A percentile compares a stretch with the other conserved stretches of the same genome.
Conservation (phyloP, 23 red algal genomes). For the Agarophyton chilense region DNA sequence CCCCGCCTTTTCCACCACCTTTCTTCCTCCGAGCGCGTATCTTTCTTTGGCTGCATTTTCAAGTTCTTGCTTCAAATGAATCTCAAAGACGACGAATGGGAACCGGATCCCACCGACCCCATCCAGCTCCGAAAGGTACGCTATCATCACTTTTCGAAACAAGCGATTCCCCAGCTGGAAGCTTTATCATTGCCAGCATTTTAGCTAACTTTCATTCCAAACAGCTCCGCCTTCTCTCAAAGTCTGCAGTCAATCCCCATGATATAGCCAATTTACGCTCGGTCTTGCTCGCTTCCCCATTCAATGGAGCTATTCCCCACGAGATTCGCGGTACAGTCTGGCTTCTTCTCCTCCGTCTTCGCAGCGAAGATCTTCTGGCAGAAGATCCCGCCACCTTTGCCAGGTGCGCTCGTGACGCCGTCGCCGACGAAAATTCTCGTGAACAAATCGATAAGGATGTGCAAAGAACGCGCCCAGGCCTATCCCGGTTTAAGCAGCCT, state of each 20-base stretch:
- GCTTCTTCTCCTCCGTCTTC: constrained; percentile 73
- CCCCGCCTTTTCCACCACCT: background rate
- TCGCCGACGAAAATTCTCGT: constrained; percentile 65
- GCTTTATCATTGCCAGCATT: constrained; percentile 6
- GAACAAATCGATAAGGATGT: constrained; percentile 94
- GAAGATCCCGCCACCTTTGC: constrained; percentile 78
- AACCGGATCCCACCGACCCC: constrained; percentile 69
- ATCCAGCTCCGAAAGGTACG: constrained; percentile 75
- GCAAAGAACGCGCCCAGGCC: constrained; percentile 76
- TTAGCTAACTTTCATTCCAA: background rate
- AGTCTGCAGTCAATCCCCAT: constrained; percentile 54
- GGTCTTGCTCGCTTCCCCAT: constrained; percentile 38
- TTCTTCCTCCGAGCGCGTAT: background rate
- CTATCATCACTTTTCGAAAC: background rate
- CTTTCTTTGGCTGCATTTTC: background rate
- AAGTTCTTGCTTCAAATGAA: constrained; percentile 20
- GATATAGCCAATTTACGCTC: constrained; percentile 67
- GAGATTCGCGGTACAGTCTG: constrained; percentile 80
- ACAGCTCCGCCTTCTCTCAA: constrained; percentile 51
- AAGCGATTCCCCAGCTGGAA: background rate
- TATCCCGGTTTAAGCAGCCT: constrained; percentile 72
- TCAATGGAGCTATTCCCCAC: constrained; percentile 69
- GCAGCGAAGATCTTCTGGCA: constrained; percentile 65
- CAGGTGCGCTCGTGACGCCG: constrained; percentile 61
- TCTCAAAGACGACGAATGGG: constrained; percentile 80